phyloP scores from a whole-genome alignment of 2,329 filamentous ascomycete genomes.

The Aspergillus sp. region DNA sequence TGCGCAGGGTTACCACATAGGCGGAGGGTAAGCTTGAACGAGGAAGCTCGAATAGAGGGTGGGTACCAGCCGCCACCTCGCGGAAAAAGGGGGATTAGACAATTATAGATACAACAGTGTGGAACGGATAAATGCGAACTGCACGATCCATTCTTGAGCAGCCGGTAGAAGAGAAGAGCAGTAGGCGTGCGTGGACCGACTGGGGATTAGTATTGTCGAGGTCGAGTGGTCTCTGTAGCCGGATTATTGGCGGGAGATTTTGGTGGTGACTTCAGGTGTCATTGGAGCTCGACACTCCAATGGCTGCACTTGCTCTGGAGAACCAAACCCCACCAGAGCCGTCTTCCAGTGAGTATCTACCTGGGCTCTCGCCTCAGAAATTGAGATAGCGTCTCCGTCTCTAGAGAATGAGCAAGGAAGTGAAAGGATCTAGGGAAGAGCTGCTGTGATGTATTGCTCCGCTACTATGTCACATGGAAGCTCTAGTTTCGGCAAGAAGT shows the following conservation, averaged over 20 bases:
- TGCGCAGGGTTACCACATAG: slow-evolving; percentile 38
- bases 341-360: not conserved
- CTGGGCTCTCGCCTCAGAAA: not conserved
- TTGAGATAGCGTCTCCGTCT: not conserved
- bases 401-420: not conserved
- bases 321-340: not conserved
- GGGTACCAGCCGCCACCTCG: slow-evolving; percentile 26
- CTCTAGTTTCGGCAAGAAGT: not conserved
- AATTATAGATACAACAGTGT: slow-evolving; percentile 16
- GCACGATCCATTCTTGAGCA: slow-evolving; percentile 25
- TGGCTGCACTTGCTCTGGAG: not conserved
- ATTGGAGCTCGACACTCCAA: slow-evolving; percentile 1
- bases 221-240: slow-evolving; percentile 7
- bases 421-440: not conserved
- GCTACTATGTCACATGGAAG: not conserved
- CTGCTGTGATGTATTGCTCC: not conserved
- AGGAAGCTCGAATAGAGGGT: slow-evolving; percentile 25
- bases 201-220: not conserved
- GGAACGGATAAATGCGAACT: slow-evolving; percentile 21
- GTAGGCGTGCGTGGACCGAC: not conserved
- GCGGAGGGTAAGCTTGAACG: slow-evolving; percentile 25
- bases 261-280: not conserved
- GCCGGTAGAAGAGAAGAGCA: slow-evolving; percentile 2
- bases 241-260: slow-evolving; percentile 8
- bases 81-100: slow-evolving; percentile 4